phyloP scores from a whole-genome alignment of 345 rosid genomes.

The Corchorus olitorius region DNA sequence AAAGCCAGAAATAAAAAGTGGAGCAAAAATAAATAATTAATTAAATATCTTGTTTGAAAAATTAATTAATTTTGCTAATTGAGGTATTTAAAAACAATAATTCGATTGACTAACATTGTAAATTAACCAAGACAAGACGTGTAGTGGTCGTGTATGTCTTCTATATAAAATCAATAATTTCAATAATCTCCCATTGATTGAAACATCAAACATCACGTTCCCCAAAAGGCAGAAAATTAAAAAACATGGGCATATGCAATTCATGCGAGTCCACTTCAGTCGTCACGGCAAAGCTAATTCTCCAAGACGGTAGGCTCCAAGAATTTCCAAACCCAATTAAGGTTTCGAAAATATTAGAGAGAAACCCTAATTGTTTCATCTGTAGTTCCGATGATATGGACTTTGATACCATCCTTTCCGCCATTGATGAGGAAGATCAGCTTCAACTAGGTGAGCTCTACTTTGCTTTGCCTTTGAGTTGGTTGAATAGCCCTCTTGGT shows the following conservation, averaged over 20 bases:
- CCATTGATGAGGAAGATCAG: constrained; percentile 40
- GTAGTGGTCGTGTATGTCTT: not conserved
- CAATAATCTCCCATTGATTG: not conserved
- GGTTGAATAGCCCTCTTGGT: constrained; percentile 35
- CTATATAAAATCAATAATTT: not conserved
- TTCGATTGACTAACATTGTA: no score
- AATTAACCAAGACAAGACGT: no score
- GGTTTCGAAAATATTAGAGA: constrained; percentile 46
- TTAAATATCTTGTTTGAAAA: no score
- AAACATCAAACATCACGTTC: not conserved
- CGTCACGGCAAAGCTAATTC: constrained; percentile 55
- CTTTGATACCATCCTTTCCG: constrained; percentile 38
- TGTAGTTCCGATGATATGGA: constrained; percentile 63
- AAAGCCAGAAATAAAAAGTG: no score
- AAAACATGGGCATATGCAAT: constrained; percentile 49
- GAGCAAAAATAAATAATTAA: no score
- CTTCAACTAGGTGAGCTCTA: constrained; percentile 54
- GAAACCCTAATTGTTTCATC: constrained; percentile 41
- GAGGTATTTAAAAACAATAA: no score
- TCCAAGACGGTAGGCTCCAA: constrained; percentile 56
- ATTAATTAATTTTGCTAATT: no score
- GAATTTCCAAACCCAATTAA: constrained; percentile 57
- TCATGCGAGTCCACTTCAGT: constrained; percentile 44
- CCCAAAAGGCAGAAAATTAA: not conserved
- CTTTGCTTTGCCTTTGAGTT: constrained; percentile 49